Evolutionary conservation across 179 eudicot genomes (phyloP).

Genomic region (Amaranthus tricolor): DNA sequence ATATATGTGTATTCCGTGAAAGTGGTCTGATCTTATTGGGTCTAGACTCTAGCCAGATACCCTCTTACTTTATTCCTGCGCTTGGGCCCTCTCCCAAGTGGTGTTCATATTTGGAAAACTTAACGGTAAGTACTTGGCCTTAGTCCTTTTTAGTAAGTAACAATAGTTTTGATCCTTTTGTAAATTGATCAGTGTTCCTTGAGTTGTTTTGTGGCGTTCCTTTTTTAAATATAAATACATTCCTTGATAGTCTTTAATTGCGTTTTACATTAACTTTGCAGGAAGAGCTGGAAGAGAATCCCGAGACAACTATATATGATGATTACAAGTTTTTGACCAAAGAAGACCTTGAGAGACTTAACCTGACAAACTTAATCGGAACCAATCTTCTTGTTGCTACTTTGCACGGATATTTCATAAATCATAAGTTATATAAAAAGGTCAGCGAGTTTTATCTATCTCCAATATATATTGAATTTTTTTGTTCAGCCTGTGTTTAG

Average conservation of each 20-base stretch:
- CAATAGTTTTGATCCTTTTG: neutral
- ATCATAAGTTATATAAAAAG: constrained; percentile 69
- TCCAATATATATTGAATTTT: neutral
- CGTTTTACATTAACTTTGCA: constrained; percentile 27
- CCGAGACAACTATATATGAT: constrained; percentile 83
- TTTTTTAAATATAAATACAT: neutral
- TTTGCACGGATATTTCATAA: constrained; percentile 91
- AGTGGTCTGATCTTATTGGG: constrained; percentile 90
- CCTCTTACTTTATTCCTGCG: constrained; percentile 83
- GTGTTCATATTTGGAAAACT: constrained; percentile 85
- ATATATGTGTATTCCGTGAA: constrained; percentile 66
- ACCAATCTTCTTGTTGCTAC: constrained; percentile 78
- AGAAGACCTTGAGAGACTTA: constrained; percentile 75
- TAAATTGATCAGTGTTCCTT: neutral
- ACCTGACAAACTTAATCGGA: constrained; percentile 72
- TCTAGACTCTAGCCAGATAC: constrained; percentile 75
- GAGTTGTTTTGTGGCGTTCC: neutral
- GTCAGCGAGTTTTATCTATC: constrained; percentile 27
- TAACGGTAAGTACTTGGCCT: constrained; percentile 55
- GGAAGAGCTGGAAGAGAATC: constrained; percentile 93
- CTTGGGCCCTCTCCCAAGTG: constrained; percentile 99
- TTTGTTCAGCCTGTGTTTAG: neutral
- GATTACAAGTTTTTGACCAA: constrained; percentile 82
- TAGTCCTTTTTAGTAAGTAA: neutral
- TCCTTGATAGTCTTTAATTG: constrained; percentile 11